Base-by-base conservation (phyloP, 495 filamentous ascomycete genomes). In the Durotheca rogersii region DNA sequence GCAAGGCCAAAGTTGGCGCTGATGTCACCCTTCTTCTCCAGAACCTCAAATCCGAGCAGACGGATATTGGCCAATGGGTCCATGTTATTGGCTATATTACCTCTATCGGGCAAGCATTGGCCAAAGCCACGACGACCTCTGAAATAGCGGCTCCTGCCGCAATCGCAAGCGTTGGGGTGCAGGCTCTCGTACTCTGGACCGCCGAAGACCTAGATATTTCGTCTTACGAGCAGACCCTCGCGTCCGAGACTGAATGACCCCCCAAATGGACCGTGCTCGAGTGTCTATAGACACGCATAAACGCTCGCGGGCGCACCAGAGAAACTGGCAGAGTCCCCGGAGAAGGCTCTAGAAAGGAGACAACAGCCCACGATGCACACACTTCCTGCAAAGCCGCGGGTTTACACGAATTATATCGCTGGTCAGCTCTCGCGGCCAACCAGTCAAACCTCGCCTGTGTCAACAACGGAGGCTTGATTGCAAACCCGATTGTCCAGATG, bases 81-180 rank as follows among this genome's bases (percentile, higher is more conserved):
- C 93, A 95, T 66, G 79, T 96, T 0, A 78, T 96, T 42, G 93
- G 92, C 1, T 95, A 95, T 66, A 74, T 94, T 27, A 68, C 75
- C 60, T 55, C 53, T 33, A 41, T 51, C 42, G 37, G 57, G 27
- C 38, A 20, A 32, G 23, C 17, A 33, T 21, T 19, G 18, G 36
- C 35, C 16, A 45, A 46, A 45, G 21, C 42, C 17, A 38, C 7
- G 11, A 35, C 12, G 30, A 35, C 12, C 16, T 32, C 29, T 18
- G 11, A 36, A 27, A 18, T 34, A n/a, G 27, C n/a, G n/a, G n/a
- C n/a, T n/a, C n/a, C n/a, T n/a, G n/a, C n/a, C n/a, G n/a, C n/a
- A n/a, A n/a, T n/a, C n/a, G n/a, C 29, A 11, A 45, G 10, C 38
- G 39, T 58, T 11, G 47, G 43, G 14, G 51, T 61, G 19, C 59